Percentiles rank a stretch among this genome's conserved stretches.
Conservation (phyloP, 495 filamentous ascomycete species). For the Trichoderma gamsii region DNA sequence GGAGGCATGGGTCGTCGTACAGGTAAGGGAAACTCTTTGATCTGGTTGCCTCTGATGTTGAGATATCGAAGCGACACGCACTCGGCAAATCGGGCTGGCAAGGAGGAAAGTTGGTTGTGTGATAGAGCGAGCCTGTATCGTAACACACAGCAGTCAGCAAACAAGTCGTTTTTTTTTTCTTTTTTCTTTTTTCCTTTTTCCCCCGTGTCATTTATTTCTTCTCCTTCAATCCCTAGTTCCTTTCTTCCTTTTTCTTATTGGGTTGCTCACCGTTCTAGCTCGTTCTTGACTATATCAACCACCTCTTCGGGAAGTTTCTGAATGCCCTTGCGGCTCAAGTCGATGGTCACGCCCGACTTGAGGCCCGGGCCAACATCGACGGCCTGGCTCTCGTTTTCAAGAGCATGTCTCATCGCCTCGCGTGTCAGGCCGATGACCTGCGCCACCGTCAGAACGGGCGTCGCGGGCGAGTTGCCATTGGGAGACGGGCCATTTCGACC, state of each 20-base stretch:
- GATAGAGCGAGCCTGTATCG: constrained; percentile 69
- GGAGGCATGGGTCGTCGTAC: constrained; percentile 38
- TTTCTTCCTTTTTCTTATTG: not conserved
- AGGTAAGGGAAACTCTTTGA: constrained; percentile 78
- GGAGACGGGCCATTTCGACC: constrained; percentile 30
- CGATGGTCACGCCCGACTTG: constrained; percentile 77
- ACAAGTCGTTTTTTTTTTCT: not conserved
- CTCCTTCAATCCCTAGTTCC: not conserved
- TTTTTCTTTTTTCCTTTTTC: not conserved
- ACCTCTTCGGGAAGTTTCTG: constrained; percentile 77
- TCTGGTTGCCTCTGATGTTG: constrained; percentile 84
- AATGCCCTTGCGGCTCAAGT: constrained; percentile 79
- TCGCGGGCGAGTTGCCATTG: constrained; percentile 33
- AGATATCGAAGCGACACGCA: constrained; percentile 87
- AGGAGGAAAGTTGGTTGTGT: constrained; percentile 75
- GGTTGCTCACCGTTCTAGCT: constrained; percentile 71
- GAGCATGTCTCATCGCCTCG: constrained; percentile 60
- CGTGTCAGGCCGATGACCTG: constrained; percentile 54
- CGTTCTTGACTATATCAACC: constrained; percentile 85
- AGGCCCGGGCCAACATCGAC: constrained; percentile 62
- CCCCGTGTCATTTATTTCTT: not conserved
- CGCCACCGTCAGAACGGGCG: constrained; percentile 36
- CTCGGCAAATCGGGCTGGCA: constrained; percentile 76
- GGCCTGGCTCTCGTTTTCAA: constrained; percentile 62
- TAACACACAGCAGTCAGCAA: constrained; percentile 18